Evolutionary conservation across 371 early-diverging fungal genomes (phyloP).

Genomic region (Homolaphlyctis polyrhiza): DNA sequence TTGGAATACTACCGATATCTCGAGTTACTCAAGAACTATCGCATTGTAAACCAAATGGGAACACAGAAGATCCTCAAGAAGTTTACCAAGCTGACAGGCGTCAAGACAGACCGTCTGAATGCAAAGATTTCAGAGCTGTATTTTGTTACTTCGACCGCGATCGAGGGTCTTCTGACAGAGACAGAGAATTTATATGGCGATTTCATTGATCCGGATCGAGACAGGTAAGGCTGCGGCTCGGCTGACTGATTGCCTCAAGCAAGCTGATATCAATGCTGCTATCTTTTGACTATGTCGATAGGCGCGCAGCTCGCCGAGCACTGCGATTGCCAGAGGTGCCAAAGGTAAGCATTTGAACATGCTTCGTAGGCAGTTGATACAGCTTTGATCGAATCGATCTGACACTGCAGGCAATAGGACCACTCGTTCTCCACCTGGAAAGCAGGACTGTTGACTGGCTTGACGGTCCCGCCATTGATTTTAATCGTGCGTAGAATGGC

Average conservation of each 20-base stretch:
- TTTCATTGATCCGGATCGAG: slow-evolving; percentile 5
- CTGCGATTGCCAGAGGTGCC: too few species aligned
- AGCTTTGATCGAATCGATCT: too few species aligned
- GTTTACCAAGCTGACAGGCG: slow-evolving; percentile 8
- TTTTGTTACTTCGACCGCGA: slow-evolving; percentile 3
- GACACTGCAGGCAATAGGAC: too few species aligned
- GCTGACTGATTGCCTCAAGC: too few species aligned
- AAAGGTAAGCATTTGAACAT: too few species aligned
- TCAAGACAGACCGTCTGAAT: slow-evolving; percentile 1
- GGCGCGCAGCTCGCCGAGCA: too few species aligned
- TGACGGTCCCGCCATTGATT: slow-evolving; percentile 15
- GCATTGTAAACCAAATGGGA: slow-evolving; percentile 25
- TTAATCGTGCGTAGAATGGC: slow-evolving; percentile 7
- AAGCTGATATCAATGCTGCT: too few species aligned
- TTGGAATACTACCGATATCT: too few species aligned
- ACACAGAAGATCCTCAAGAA: slow-evolving; percentile 23
- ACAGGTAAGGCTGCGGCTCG: slow-evolving; percentile 4
- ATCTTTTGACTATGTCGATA: too few species aligned
- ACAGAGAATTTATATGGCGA: slow-evolving; percentile 13
- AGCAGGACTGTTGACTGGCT: slow-evolving; percentile 15
- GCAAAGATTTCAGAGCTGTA: slow-evolving; percentile 7
- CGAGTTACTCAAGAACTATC: slow-evolving; percentile 24
- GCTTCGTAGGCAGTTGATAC: too few species aligned
- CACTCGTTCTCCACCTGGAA: slow-evolving; percentile 13
- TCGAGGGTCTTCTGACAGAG: slow-evolving; percentile 10